Evolutionary conservation across 345 rosid species (phyloP), one percentile per base, ranked within the genome.

Genomic region (Brassica incana): DNA sequence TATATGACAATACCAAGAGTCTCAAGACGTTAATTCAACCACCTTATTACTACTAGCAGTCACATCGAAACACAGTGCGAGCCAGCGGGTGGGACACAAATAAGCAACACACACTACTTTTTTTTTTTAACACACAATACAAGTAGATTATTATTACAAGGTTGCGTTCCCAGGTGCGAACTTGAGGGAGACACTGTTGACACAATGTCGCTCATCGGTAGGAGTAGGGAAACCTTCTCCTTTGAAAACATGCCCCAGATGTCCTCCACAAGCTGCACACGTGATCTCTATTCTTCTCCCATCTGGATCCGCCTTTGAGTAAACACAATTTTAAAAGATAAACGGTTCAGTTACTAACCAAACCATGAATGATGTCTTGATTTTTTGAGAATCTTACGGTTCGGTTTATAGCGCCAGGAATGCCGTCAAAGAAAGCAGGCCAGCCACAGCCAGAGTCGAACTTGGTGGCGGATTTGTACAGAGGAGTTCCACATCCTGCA

Each of bases 191-290:
- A 93, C 58, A 65, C 98, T 93, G 62, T 92, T 93, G 48, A 93
- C 96, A 48, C 99, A 95, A 52, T 95, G 99, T 5, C 98, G 90
- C 69, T 91, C 98, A 81, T 95, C 64, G 0, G 99, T 91, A 3
- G 97, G 99, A 5, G 98, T 93, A 7, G 67, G 85, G 80, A 91
- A 95, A n/a, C 97, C 92, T 87, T 95, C 99, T 59, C 97, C 98
- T 84, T 87, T 92, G 70, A 95, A 92, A n/a, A 95, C 99, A 73
- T 95, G 99, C 5, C 98, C 97, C 5, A 93, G 84, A 81, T 95
- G 99, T 29, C 99, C 97, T 20, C 96, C 99, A 76, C 99, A 93
- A 3, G 99, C 96, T 5, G 98, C 88, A 40, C 99, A 95, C 6
- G 97, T 95, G 8, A 95, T 95, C 82, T 93, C 98, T 11, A 48